A percentile compares a stretch with the other conserved stretches of the same genome.
These are phyloP conservation scores for Thalia dealbata DNA, from an alignment of 176 grass and related monocot species.

Conservation along the genomic window DNA sequence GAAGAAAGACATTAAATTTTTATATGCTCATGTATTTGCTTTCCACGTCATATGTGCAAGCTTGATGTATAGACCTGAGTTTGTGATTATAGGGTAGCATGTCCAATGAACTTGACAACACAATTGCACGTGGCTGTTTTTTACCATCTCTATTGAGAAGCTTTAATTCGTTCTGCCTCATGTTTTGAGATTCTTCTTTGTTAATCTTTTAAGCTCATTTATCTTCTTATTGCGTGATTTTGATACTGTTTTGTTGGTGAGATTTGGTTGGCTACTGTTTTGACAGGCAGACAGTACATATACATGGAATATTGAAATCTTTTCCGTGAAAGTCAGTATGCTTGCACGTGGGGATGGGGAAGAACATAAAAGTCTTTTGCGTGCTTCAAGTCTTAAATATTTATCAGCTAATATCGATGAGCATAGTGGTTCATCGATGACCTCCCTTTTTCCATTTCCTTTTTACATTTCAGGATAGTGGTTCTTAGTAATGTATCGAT, in stretches of 20 bases:
- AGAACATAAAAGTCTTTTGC: conserved; percentile 45
- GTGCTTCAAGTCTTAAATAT: conserved; percentile 72
- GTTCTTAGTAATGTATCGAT: no score
- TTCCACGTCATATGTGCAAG: no score
- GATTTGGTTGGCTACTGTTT: conserved; percentile 12
- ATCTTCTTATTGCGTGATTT: background rate
- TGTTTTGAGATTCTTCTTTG: background rate
- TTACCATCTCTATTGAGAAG: no score
- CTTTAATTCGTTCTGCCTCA: background rate
- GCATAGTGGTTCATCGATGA: no score
- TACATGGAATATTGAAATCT: conserved; percentile 73
- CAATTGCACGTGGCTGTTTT: conserved; percentile 90
- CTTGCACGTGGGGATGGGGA: conserved; percentile 49
- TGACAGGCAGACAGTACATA: conserved; percentile 75
- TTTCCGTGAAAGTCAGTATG: conserved; percentile 59
- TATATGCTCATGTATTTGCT: no score
- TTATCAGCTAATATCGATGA: conserved; percentile 73
- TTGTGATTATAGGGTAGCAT: conserved; percentile 68
- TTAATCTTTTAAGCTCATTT: background rate
- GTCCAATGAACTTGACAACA: conserved; percentile 99
- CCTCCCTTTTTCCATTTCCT: no score
- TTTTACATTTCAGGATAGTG: no score
- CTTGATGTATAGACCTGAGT: no score
- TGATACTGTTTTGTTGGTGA: background rate
- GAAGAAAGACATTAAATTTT: no score